These are phyloP conservation scores for Populus hybrid DNA, from an alignment of 441 rosid genomes.

Conservation along the genomic window DNA sequence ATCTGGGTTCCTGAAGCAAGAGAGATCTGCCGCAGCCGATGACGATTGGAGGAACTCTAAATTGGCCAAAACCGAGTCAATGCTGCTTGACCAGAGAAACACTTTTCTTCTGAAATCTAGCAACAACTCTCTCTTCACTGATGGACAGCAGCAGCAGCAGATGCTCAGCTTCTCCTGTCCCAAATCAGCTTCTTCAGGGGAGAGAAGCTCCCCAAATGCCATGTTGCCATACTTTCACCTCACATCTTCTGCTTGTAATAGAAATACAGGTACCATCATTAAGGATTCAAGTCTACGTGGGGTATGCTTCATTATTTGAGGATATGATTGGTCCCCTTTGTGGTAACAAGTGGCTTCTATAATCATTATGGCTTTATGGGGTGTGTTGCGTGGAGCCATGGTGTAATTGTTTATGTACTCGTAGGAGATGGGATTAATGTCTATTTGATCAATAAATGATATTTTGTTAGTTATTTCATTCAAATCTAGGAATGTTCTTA, in stretches of 20 bases:
- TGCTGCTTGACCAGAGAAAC: constrained; percentile 36
- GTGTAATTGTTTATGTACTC: not conserved
- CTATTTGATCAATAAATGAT: constrained; percentile 12
- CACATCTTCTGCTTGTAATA: constrained; percentile 35
- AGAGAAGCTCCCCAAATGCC: constrained; percentile 27
- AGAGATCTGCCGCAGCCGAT: constrained; percentile 34
- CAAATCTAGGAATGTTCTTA: constrained; percentile 16
- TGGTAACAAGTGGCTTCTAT: not conserved
- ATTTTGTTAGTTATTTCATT: no score
- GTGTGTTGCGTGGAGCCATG: not conserved
- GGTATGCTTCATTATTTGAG: constrained; percentile 12
- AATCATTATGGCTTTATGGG: not conserved
- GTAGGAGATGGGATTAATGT: not conserved
- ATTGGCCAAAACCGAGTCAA: constrained; percentile 48
- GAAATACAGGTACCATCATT: constrained; percentile 37
- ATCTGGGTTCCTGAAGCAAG: constrained; percentile 63
- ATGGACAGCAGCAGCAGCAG: constrained; percentile 49
- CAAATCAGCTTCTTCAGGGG: constrained; percentile 36
- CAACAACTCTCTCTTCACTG: constrained; percentile 28
- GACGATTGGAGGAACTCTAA: constrained; percentile 61
- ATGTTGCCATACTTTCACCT: constrained; percentile 42
- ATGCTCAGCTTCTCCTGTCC: constrained; percentile 73
- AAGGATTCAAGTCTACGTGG: not conserved
- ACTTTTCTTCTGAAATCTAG: constrained; percentile 45
- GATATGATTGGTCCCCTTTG: constrained; percentile 10